phyloP scores from a whole-genome alignment of 768 basidiomycete genomes.

The Boletus pseudo-olivaceus region DNA sequence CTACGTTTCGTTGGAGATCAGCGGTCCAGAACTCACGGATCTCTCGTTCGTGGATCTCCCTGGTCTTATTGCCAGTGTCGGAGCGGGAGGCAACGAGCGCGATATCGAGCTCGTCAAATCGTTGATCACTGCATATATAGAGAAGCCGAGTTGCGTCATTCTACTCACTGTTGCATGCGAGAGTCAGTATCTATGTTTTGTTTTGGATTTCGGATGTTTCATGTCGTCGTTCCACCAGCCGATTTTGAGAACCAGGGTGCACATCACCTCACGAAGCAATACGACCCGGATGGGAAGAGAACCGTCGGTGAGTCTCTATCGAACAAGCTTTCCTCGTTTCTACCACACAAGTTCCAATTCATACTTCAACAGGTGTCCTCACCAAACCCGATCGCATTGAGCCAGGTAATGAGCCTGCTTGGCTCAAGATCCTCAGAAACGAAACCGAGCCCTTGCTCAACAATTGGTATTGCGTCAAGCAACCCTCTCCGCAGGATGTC shows the following conservation, averaged over 20 bases:
- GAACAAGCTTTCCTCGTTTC: constrained; percentile 50
- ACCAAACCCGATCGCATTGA: constrained; percentile 68
- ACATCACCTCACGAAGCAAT: constrained; percentile 54
- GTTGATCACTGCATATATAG: constrained; percentile 58
- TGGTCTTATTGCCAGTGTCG: constrained; percentile 58
- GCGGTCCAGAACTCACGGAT: constrained; percentile 56
- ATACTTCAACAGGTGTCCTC: constrained; percentile 29
- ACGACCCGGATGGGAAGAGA: constrained; percentile 60
- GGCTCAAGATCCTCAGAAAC: constrained; percentile 57
- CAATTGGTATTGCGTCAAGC: constrained; percentile 40
- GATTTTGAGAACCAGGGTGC: constrained; percentile 82
- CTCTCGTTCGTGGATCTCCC: constrained; percentile 66
- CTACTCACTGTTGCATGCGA: constrained; percentile 56
- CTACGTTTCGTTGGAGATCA: constrained; percentile 55
- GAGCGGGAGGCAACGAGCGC: constrained; percentile 42
- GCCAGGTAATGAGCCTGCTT: constrained; percentile 29
- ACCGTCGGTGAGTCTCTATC: constrained; percentile 55
- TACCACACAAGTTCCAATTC: neutral
- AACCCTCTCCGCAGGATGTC: constrained; percentile 31
- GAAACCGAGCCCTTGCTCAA: constrained; percentile 36
- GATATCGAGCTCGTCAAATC: constrained; percentile 63
- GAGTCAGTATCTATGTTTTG: constrained; percentile 11
- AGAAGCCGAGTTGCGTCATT: constrained; percentile 65
- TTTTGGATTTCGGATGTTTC: constrained; percentile 33
- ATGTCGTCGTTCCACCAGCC: constrained; percentile 43